phyloP scores from a whole-genome alignment of 352 stramenopile species.

The Phytophthora fragariae region DNA sequence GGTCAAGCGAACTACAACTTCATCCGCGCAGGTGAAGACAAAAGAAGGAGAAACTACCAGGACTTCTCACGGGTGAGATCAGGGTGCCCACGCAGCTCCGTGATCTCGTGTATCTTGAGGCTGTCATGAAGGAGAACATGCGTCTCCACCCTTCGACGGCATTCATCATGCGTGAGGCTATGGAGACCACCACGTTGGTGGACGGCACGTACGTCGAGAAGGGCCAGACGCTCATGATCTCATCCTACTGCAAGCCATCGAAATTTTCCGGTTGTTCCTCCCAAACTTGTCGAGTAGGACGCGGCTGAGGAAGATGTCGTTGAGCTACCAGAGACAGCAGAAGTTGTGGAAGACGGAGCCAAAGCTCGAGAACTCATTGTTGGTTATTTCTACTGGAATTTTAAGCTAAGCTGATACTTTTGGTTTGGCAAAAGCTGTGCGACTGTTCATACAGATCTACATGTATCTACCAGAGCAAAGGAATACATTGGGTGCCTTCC shows the following conservation, averaged over 20 bases:
- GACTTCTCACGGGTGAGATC: constrained; percentile 33
- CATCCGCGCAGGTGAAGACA: constrained; percentile 61
- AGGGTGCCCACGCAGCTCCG: constrained; percentile 48
- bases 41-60: constrained; percentile 43
- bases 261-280: constrained; percentile 42
- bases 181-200: constrained; percentile 38
- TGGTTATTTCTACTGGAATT: not conserved
- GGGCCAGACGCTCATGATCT: constrained; percentile 37
- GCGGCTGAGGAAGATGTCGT: constrained; percentile 9
- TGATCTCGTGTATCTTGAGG: constrained; percentile 67
- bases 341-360: constrained; percentile 11
- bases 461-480: not conserved
- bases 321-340: constrained; percentile 3
- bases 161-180: constrained; percentile 59
- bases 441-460: constrained; percentile 5
- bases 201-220: constrained; percentile 42
- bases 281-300: constrained; percentile 2
- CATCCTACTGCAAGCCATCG: constrained; percentile 60
- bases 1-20: constrained; percentile 80
- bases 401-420: not conserved
- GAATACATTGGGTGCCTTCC: too few relatives aligned
- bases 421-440: not conserved
- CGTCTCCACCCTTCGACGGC: constrained; percentile 69
- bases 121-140: constrained; percentile 69
- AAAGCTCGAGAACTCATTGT: constrained; percentile 4